Evolutionary conservation across 1,139 yeast genomes (phyloP), one percentile per base, ranked within the genome.

Genomic region (Kodamaea sp.): DNA sequence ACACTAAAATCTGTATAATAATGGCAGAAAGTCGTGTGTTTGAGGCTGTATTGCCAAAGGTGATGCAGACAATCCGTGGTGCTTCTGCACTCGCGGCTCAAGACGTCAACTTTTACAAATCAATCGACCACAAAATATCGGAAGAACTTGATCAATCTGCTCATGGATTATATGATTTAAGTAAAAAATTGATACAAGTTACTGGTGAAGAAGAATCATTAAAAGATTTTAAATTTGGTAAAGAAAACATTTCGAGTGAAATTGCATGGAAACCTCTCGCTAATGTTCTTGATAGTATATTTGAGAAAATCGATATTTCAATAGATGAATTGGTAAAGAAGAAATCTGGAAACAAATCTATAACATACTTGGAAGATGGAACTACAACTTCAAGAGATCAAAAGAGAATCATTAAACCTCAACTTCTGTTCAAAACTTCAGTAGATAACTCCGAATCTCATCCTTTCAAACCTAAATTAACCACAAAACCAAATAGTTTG

Each of bases 381-480:
- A 43, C 34, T 9, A 47, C 46, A 3, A 40, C 40, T 15, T 39
- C 37, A 8, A 37, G 41, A 34, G 44, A 43, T 22, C 31, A 55
- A 1, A 67, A 65, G 44, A 67, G 73, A 39, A 62, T 81, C 23
- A 61, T 59, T 1, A 89, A 89, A 52, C 98, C 98, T 0, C 98
- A 92, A 57, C 48, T 68, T 5, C 49, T 62, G 6, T 92, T 90
- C 57, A 58, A 64, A 23, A 62, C 57, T 0, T 70, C 78, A 1
- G 70, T 88, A 5, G 89, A 90, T 55, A 92, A 88, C 55, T 58
- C 79, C 1, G 89, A 82, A 54, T 54, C 63, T 1, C 64, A 65
- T 12, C 96, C 97, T 1, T 92, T 90, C 66, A 77, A 66, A 50
- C 97, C 98, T 0, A 67, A 78, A 41, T 59, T 94, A 27, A 65